Percentiles rank a stretch among this genome's conserved stretches.
phyloP scores from a whole-genome alignment of 371 early-diverging fungal genomes.

The Mucor lusitanicus region DNA sequence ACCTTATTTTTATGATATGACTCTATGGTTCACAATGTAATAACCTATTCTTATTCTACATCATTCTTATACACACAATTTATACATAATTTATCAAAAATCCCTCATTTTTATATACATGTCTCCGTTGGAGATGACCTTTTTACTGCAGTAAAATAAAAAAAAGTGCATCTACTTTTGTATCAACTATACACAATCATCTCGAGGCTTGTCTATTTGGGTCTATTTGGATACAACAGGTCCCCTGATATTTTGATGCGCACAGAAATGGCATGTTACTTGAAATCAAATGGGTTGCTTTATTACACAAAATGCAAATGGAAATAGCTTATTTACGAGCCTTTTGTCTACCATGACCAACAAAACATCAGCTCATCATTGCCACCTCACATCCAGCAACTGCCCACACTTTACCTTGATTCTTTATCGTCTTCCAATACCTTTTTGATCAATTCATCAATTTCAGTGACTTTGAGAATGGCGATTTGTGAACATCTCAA shows the following conservation, averaged over 20 bases:
- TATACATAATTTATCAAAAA: neutral
- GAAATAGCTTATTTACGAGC: neutral
- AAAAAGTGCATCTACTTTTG: neutral
- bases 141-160: neutral
- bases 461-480: slow-evolving; percentile 69
- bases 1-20: slow-evolving; percentile 3
- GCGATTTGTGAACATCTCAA: slow-evolving; percentile 78
- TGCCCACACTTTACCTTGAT: neutral
- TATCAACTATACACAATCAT: neutral
- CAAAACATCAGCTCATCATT: neutral
- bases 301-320: neutral
- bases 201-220: neutral
- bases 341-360: neutral
- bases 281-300: neutral
- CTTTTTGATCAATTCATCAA: slow-evolving; percentile 69
- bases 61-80: neutral
- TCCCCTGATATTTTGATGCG: neutral
- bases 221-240: too few relatives aligned
- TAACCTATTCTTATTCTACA: neutral
- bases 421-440: slow-evolving; percentile 59
- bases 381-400: neutral
- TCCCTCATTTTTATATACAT: neutral
- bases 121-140: neutral
- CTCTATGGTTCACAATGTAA: neutral
- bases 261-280: neutral